phyloP scores from a whole-genome alignment of 371 early-diverging fungal genomes.

The Actinomucor elegans region DNA sequence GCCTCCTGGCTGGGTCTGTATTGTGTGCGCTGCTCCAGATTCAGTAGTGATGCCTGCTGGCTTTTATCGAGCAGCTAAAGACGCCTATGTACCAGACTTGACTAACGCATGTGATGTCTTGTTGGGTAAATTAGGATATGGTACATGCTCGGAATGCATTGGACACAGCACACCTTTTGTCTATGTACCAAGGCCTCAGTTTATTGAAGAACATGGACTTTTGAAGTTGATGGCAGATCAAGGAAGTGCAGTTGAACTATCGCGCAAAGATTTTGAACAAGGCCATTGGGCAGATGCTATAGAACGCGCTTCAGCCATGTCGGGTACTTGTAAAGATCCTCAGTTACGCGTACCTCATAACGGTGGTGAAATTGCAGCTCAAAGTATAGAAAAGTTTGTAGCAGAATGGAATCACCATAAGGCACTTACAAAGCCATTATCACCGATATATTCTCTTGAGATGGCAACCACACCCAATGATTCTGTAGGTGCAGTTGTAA shows the following conservation, averaged over 20 bases:
- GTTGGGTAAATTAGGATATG: constrained; percentile 80
- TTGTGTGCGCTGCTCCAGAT: constrained; percentile 67
- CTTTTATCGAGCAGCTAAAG: constrained; percentile 62
- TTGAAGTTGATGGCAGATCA: constrained; percentile 65
- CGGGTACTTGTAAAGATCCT: constrained; percentile 38
- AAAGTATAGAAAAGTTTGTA: constrained; percentile 48
- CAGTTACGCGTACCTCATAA: constrained; percentile 49
- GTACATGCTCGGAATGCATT: constrained; percentile 81
- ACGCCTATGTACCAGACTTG: constrained; percentile 76
- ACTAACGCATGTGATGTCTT: constrained; percentile 75
- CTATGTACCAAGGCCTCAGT: constrained; percentile 77
- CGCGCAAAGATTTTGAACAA: constrained; percentile 59
- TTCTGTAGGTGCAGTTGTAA: too few species aligned
- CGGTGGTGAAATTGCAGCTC: constrained; percentile 57
- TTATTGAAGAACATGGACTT: constrained; percentile 77
- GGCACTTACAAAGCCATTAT: too few species aligned
- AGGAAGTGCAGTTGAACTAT: constrained; percentile 64
- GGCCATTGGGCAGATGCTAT: constrained; percentile 61
- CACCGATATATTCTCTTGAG: too few species aligned
- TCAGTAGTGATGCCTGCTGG: constrained; percentile 50
- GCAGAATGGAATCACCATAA: constrained; percentile 34
- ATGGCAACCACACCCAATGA: too few species aligned
- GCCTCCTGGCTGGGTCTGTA: constrained; percentile 76
- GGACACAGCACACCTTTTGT: constrained; percentile 73
- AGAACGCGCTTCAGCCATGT: constrained; percentile 30